Percentiles rank a stretch among this genome's conserved stretches.
Conservation (phyloP, 768 basidiomycete species). For the Auricularia auricula-judae region DNA sequence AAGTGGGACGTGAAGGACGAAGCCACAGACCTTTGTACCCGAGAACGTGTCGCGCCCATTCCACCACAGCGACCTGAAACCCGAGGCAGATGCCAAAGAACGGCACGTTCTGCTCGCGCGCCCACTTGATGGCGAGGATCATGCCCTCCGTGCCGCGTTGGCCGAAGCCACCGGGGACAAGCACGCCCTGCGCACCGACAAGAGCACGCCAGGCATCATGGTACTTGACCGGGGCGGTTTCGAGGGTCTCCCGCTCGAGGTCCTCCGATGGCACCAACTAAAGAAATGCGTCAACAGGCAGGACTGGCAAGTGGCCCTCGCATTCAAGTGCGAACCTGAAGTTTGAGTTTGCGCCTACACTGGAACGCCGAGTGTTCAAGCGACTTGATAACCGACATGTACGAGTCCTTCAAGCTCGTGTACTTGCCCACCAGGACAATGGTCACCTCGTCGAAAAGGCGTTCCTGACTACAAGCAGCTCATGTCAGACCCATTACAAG, state of each 20-base stretch:
- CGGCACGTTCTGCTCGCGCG: conserved; percentile 86
- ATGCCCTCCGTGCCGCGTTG: conserved; percentile 91
- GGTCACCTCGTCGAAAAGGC: conserved; percentile 77
- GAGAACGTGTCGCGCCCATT: conserved; percentile 84
- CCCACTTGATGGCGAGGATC: conserved; percentile 97
- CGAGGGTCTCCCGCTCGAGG: conserved; percentile 72
- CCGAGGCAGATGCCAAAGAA: conserved; percentile 96
- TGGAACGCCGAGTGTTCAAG: conserved; percentile 95
- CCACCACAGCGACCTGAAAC: conserved; percentile 93
- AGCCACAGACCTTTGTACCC: conserved; percentile 27
- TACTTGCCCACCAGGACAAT: conserved; percentile 97
- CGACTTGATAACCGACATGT: conserved; percentile 96
- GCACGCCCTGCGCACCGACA: conserved; percentile 81
- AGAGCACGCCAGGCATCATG: conserved; percentile 93
- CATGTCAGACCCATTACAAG: neutral
- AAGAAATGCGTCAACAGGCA: neutral
- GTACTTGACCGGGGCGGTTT: conserved; percentile 72
- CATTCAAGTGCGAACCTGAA: conserved; percentile 44
- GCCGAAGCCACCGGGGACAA: conserved; percentile 96
- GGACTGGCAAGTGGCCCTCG: no score
- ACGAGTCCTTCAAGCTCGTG: conserved; percentile 92
- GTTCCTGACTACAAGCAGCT: conserved; percentile 62
- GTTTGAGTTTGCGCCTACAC: conserved; percentile 69
- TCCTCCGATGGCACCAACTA: conserved; percentile 97
- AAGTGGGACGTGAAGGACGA: conserved; percentile 26